Percentiles rank a stretch among this genome's conserved stretches.
Evolutionary conservation across 805 yeast species (phyloP).

Genomic region (Wickerhamiella vanderwaltii): DNA sequence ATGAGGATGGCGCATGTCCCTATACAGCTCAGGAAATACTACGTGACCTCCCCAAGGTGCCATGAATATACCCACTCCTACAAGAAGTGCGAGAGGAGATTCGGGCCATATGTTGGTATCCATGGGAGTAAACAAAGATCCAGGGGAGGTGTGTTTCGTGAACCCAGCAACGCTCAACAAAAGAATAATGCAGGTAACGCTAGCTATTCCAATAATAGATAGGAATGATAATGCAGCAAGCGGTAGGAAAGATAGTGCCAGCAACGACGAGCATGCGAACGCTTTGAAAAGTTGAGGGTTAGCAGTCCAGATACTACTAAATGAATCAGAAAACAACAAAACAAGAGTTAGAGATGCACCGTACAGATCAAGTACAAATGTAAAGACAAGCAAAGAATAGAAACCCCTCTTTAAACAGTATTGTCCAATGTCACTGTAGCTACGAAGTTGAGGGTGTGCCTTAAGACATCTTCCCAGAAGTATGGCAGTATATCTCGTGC

Average conservation of each 20-base stretch:
- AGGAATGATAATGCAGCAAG: constrained; percentile 58
- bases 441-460: constrained; percentile 65
- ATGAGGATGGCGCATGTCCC: constrained; percentile 59
- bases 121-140: constrained; percentile 55
- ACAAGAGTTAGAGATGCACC: constrained; percentile 76
- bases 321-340: constrained; percentile 75
- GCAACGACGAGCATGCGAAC: background rate
- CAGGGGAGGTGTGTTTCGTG: constrained; percentile 49
- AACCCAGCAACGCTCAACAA: constrained; percentile 54
- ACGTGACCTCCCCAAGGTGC: constrained; percentile 83
- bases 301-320: constrained; percentile 43
- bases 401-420: constrained; percentile 39
- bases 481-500: constrained; percentile 68
- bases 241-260: constrained; percentile 49
- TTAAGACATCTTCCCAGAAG: constrained; percentile 64
- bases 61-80: constrained; percentile 30
- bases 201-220: constrained; percentile 56
- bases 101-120: constrained; percentile 61
- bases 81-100: constrained; percentile 34
- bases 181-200: constrained; percentile 53
- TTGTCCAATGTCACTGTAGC: constrained; percentile 78
- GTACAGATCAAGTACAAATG: constrained; percentile 60
- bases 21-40: constrained; percentile 59
- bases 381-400: constrained; percentile 65
- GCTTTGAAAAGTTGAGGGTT: constrained; percentile 57